Evolutionary conservation across 805 yeast genomes (phyloP).

Genomic region (Metschnikowia kunwiensis): DNA sequence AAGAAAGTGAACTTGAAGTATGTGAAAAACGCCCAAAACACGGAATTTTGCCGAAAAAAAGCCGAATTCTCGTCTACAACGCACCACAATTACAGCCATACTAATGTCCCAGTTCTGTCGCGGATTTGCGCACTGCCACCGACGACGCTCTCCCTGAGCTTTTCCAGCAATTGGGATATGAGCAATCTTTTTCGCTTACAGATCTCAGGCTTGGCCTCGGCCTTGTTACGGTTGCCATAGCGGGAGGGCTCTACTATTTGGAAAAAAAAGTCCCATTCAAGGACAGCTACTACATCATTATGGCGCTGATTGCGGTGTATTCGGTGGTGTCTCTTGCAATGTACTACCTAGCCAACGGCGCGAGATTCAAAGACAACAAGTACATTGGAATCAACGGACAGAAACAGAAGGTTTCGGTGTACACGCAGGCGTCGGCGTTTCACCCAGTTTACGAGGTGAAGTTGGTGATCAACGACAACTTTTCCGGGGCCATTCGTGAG

Average conservation of each 20-base stretch:
- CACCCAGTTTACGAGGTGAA: constrained; percentile 45
- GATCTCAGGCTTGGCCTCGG: constrained; percentile 53
- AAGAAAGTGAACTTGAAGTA: constrained; percentile 27
- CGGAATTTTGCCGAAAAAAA: background rate
- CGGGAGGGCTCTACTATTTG: constrained; percentile 44
- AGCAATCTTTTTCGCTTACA: constrained; percentile 42
- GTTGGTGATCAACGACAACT: constrained; percentile 28
- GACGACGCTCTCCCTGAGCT: constrained; percentile 48
- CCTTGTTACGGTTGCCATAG: constrained; percentile 42
- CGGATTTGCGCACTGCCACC: constrained; percentile 45
- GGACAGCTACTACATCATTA: constrained; percentile 36
- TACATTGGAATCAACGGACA: constrained; percentile 40
- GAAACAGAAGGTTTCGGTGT: constrained; percentile 36
- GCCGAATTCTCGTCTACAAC: too few relatives aligned
- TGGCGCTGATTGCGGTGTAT: constrained; percentile 36
- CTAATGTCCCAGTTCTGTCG: constrained; percentile 37
- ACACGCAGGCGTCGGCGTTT: constrained; percentile 37
- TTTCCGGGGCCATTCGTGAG: constrained; percentile 13
- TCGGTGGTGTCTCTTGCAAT: constrained; percentile 33
- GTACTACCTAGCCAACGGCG: constrained; percentile 30
- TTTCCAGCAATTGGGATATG: constrained; percentile 44
- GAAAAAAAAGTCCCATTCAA: constrained; percentile 48
- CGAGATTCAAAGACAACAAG: constrained; percentile 42
- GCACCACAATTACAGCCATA: background rate
- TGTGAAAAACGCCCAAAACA: constrained; percentile 9